Evolutionary conservation across 306 rosid genomes (phyloP).

Genomic region (Styphnolobium japonicum): DNA sequence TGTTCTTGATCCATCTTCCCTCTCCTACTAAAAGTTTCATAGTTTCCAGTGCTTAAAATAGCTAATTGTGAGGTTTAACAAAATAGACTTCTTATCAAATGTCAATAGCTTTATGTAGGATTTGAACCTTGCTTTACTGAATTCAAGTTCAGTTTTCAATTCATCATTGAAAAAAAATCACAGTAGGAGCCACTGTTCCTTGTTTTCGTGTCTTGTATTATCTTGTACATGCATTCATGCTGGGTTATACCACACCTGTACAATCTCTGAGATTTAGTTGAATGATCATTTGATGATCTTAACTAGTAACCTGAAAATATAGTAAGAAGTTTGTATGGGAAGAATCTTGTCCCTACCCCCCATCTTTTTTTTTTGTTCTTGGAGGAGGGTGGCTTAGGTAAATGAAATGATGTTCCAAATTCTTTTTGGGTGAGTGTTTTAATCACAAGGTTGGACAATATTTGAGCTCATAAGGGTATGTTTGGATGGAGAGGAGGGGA

Average conservation of each 20-base stretch:
- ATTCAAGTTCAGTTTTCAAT: neutral
- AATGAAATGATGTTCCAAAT: neutral
- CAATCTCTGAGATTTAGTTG: neutral
- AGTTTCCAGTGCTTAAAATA: slow-evolving; percentile 1
- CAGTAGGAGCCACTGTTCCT: neutral
- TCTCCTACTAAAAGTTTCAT: neutral
- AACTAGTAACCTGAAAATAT: neutral
- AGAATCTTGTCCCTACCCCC: neutral
- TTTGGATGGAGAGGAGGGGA: too few species aligned
- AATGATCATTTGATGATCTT: neutral
- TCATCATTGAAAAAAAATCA: neutral
- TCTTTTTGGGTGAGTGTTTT: neutral
- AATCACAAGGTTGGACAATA: neutral
- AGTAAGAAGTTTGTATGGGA: neutral
- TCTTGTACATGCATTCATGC: slow-evolving; percentile 1
- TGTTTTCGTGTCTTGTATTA: neutral
- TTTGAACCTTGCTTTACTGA: slow-evolving; percentile 18
- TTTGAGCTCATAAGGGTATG: neutral
- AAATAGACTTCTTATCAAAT: slow-evolving; percentile 1
- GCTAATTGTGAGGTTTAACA: neutral
- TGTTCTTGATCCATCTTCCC: neutral
- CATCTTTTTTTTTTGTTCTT: too few species aligned
- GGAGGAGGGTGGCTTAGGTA: neutral
- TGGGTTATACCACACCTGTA: slow-evolving; percentile 1
- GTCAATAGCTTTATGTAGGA: neutral